A percentile compares a stretch with the other conserved stretches of the same genome.
phyloP scores from a whole-genome alignment of 78 protist species.

The Speleostelium caveatum region DNA sequence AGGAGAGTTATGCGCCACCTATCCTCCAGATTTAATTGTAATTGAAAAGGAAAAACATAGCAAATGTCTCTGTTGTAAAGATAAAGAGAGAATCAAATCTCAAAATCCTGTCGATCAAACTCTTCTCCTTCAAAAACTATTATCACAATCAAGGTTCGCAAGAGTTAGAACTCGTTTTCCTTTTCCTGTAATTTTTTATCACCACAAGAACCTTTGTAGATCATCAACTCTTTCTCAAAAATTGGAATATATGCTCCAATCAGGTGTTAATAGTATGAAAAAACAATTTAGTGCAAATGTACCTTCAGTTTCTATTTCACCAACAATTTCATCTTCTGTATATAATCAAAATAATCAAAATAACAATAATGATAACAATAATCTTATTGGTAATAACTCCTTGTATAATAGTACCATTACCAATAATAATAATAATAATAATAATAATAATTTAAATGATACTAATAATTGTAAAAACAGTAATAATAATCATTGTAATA shows the following conservation, averaged over 20 bases:
- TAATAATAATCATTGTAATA: neutral
- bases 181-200: conserved; percentile 66
- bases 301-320: neutral
- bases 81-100: neutral
- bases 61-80: conserved; percentile 15
- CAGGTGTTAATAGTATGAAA: conserved; percentile 79
- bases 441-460: neutral
- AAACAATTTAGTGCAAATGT: conserved; percentile 33
- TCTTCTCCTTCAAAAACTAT: conserved; percentile 22
- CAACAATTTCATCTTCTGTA: neutral
- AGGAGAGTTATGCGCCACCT: conserved; percentile 74
- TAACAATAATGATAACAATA: no score
- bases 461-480: conserved; percentile 4
- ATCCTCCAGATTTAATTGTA: conserved; percentile 66
- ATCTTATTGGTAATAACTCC: no score
- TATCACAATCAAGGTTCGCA: conserved; percentile 60
- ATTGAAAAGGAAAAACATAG: conserved; percentile 21
- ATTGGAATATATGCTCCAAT: conserved; percentile 68
- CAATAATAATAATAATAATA: neutral
- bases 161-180: conserved; percentile 74
- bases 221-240: conserved; percentile 72
- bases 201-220: conserved; percentile 68
- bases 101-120: conserved; percentile 22
- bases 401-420: neutral
- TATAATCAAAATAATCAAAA: neutral